phyloP scores from a whole-genome alignment of 139 green algal species.

The Chlorella vulgaris region DNA sequence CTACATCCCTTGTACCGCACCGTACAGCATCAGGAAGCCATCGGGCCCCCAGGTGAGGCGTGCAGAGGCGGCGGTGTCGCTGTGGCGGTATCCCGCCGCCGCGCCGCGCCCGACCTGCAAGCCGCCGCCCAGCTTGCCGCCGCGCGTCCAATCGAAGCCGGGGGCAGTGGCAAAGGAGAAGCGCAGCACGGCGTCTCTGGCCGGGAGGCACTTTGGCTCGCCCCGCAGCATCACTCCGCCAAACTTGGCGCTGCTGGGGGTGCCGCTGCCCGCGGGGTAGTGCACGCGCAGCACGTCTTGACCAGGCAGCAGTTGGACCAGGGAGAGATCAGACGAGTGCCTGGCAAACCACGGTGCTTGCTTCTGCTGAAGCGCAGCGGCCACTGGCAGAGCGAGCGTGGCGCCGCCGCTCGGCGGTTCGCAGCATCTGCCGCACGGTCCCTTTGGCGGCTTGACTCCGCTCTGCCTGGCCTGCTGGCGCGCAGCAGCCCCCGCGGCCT shows the following conservation, averaged over 20 bases:
- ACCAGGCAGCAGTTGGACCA: background rate
- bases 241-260: background rate
- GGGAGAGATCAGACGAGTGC: background rate
- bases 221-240: conserved; percentile 8
- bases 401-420: background rate
- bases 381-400: conserved; percentile 2
- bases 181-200: conserved; percentile 13
- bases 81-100: conserved; percentile 17
- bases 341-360: background rate
- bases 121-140: conserved; percentile 27
- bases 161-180: conserved; percentile 1
- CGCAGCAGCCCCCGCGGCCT: background rate
- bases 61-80: conserved; percentile 10
- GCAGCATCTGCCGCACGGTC: conserved; percentile 1
- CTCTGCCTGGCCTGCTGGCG: background rate
- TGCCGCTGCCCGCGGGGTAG: conserved; percentile 20
- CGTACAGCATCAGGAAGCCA: conserved; percentile 1
- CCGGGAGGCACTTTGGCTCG: background rate
- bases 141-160: conserved; percentile 16
- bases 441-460: conserved; percentile 3
- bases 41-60: conserved; percentile 3
- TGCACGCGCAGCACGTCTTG: conserved; percentile 7
- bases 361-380: background rate
- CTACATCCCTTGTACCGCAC: no score
- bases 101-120: conserved; percentile 18